Conservation (phyloP, 176 grass and related monocot genomes). For the Carex kokanica region DNA sequence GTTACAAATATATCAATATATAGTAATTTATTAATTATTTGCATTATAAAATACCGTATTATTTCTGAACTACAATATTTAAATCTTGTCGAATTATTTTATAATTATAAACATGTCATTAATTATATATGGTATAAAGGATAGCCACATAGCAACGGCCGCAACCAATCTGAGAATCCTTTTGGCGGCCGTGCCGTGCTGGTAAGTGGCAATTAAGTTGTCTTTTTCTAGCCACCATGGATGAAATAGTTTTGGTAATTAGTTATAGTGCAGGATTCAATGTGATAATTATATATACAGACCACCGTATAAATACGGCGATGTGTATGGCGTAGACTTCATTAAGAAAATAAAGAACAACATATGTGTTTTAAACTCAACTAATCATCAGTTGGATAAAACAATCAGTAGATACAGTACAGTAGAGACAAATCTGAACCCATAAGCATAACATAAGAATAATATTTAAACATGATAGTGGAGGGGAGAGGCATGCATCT, state of each 20-base stretch:
- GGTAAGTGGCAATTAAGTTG: not conserved
- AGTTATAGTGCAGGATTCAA: not conserved
- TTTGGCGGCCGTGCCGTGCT: not conserved
- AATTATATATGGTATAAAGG: no score
- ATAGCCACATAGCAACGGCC: constrained; percentile 10
- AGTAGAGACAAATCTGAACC: not conserved
- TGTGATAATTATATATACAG: not conserved
- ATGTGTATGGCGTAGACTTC: no score
- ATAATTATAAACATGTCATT: no score
- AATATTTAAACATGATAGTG: no score
- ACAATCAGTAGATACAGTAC: no score
- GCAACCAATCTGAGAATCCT: not conserved
- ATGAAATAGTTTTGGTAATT: constrained; percentile 15
- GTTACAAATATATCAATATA: no score
- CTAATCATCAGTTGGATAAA: not conserved
- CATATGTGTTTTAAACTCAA: not conserved
- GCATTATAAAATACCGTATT: no score
- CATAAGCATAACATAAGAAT: no score
- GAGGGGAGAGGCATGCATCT: constrained; percentile 25
- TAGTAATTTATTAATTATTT: no score
- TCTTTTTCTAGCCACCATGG: not conserved
- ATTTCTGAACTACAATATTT: no score
- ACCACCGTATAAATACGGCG: not conserved
- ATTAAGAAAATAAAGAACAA: not conserved
- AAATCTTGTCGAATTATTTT: no score